A percentile compares a stretch with the other conserved stretches of the same genome.
phyloP scores from a whole-genome alignment of 1,284 basidiomycete genomes.

The Microbotryomycetes sp. region DNA sequence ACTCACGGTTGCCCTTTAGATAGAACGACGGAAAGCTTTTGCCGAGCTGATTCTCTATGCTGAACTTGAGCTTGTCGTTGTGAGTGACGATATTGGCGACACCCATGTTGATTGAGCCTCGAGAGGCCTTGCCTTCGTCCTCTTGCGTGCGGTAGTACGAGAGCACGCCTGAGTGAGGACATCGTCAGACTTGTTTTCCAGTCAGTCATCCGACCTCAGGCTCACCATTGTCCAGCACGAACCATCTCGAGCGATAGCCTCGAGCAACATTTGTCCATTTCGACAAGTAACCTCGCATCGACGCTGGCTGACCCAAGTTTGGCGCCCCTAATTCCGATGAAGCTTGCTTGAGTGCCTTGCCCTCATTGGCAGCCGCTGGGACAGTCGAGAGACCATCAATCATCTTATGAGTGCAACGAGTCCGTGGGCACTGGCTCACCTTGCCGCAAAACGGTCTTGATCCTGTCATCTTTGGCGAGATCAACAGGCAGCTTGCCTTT shows the following conservation, averaged over 20 bases:
- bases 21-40: constrained; percentile 66
- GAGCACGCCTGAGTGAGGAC: constrained; percentile 21
- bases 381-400: neutral
- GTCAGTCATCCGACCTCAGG: neutral
- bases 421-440: constrained; percentile 49
- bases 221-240: constrained; percentile 80
- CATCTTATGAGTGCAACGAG: neutral
- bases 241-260: constrained; percentile 90
- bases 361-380: constrained; percentile 30
- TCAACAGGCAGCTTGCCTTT: constrained; percentile 71
- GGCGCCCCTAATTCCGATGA: constrained; percentile 43
- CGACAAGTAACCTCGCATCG: constrained; percentile 71
- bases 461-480: constrained; percentile 60
- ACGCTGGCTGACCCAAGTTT: constrained; percentile 49
- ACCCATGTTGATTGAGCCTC: constrained; percentile 84
- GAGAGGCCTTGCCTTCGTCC: constrained; percentile 77
- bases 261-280: constrained; percentile 87
- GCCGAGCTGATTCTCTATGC: constrained; percentile 57
- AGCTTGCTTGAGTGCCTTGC: constrained; percentile 27
- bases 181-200: neutral
- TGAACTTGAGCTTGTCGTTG: constrained; percentile 66
- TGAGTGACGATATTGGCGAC: constrained; percentile 51
- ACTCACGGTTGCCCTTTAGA: constrained; percentile 67
- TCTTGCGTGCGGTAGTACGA: constrained; percentile 77
- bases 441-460: constrained; percentile 76